phyloP scores from a whole-genome alignment of 2,329 filamentous ascomycete species.

The Chrysoporthe puriensis region DNA sequence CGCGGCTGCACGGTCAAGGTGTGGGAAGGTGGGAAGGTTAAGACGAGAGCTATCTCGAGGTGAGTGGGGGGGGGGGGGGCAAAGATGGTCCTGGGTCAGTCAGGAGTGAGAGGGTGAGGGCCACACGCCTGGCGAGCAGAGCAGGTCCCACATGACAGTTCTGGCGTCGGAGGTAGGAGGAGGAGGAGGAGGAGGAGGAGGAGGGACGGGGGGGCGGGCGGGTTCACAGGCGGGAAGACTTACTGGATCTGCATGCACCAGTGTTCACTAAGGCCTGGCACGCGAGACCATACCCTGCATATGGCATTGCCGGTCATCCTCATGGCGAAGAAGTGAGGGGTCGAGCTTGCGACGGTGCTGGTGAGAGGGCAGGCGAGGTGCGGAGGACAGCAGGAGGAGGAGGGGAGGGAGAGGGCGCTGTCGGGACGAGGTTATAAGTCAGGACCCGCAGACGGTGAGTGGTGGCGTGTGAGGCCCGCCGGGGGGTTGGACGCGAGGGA shows the following conservation, averaged over 20 bases:
- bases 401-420: not conserved
- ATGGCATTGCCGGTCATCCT: slow-evolving; percentile 27
- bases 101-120: too few relatives aligned
- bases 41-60: too few relatives aligned
- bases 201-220: too few relatives aligned
- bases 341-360: not conserved
- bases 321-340: not conserved
- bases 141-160: too few relatives aligned
- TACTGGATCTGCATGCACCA: slow-evolving; percentile 29
- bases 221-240: not conserved
- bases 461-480: not conserved
- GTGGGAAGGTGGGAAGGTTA: too few relatives aligned
- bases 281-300: slow-evolving; percentile 25
- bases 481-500: too few relatives aligned
- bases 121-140: too few relatives aligned
- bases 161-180: not conserved
- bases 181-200: not conserved
- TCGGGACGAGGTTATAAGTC: not conserved
- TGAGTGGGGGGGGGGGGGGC: too few relatives aligned
- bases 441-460: not conserved
- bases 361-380: not conserved
- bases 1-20: too few relatives aligned
- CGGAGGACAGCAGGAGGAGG: not conserved
- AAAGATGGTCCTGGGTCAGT: too few relatives aligned
- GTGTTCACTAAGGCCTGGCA: slow-evolving; percentile 27